Evolutionary conservation across 2,329 filamentous ascomycete species (phyloP).

Genomic region (Emergomyces orientalis): DNA sequence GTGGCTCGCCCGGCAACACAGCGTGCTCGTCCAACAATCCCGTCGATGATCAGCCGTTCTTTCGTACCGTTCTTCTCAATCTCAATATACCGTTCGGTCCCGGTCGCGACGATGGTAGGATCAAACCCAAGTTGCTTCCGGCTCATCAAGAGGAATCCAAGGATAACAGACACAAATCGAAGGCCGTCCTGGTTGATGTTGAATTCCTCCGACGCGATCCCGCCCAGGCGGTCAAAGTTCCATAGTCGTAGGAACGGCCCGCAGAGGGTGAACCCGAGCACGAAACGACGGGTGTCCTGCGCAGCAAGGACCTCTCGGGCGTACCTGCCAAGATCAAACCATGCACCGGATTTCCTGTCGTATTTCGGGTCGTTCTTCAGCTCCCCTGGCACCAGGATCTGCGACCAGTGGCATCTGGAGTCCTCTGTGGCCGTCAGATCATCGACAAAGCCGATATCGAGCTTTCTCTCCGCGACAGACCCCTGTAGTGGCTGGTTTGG

Average conservation of each 20-base stretch:
- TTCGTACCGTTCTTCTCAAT: conserved; percentile 17
- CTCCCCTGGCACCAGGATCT: conserved; percentile 39
- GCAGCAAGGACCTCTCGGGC: conserved; percentile 37
- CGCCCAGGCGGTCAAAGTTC: conserved; percentile 41
- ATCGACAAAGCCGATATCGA: background rate
- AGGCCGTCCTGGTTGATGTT: conserved; percentile 38
- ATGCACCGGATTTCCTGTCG: conserved; percentile 31
- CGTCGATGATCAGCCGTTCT: conserved; percentile 36
- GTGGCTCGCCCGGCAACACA: conserved; percentile 34
- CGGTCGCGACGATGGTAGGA: conserved; percentile 29
- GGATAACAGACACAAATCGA: background rate
- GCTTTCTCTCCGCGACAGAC: background rate
- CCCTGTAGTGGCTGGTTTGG: background rate
- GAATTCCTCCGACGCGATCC: conserved; percentile 38
- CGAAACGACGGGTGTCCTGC: conserved; percentile 37
- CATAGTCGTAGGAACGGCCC: conserved; percentile 39
- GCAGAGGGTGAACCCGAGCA: conserved; percentile 42
- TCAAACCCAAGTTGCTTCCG: conserved; percentile 38
- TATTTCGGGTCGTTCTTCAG: conserved; percentile 39
- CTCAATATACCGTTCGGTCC: background rate
- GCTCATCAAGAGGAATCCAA: conserved; percentile 26
- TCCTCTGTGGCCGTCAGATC: conserved; percentile 17
- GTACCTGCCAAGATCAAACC: conserved; percentile 39
- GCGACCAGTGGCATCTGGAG: conserved; percentile 28
- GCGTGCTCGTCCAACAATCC: conserved; percentile 25